Percentiles rank a stretch among this genome's conserved stretches.
These are phyloP conservation scores for Fraxinus dipetala DNA, from an alignment of 305 asterid genomes.

Conservation along the genomic window DNA sequence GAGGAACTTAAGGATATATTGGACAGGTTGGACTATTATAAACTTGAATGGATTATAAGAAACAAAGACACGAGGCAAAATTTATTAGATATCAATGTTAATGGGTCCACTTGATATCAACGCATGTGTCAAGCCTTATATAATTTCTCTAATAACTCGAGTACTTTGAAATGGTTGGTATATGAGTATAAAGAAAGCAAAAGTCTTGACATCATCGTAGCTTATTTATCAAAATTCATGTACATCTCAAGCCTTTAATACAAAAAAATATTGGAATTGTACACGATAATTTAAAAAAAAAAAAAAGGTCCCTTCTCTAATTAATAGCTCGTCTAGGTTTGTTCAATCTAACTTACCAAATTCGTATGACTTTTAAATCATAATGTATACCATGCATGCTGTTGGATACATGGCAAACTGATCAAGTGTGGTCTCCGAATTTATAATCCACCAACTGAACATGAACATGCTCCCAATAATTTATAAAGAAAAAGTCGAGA, in stretches of 20 bases:
- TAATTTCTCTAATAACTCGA: not conserved
- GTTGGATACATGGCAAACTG: constrained; percentile 8
- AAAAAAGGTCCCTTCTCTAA: not conserved
- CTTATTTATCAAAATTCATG: not conserved
- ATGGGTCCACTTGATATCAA: not conserved
- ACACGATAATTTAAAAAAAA: too few relatives aligned
- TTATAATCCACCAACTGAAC: constrained; percentile 20
- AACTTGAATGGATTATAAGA: not conserved
- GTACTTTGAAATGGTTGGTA: not conserved
- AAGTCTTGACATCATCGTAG: not conserved
- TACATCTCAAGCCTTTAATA: not conserved
- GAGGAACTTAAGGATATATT: not conserved
- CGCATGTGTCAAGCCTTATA: not conserved
- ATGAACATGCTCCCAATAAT: constrained; percentile 9
- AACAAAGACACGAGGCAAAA: not conserved
- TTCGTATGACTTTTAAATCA: not conserved
- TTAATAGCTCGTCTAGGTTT: not conserved
- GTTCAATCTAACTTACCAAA: not conserved
- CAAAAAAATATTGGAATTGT: not conserved
- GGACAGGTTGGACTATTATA: not conserved
- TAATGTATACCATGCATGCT: not conserved
- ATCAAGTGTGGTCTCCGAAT: constrained; percentile 11
- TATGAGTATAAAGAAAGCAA: not conserved
- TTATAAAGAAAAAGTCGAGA: constrained; percentile 16
- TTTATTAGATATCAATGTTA: not conserved